These are phyloP conservation scores for Crassisporium funariophilum DNA, from an alignment of 768 basidiomycete species.

Conservation along the genomic window DNA sequence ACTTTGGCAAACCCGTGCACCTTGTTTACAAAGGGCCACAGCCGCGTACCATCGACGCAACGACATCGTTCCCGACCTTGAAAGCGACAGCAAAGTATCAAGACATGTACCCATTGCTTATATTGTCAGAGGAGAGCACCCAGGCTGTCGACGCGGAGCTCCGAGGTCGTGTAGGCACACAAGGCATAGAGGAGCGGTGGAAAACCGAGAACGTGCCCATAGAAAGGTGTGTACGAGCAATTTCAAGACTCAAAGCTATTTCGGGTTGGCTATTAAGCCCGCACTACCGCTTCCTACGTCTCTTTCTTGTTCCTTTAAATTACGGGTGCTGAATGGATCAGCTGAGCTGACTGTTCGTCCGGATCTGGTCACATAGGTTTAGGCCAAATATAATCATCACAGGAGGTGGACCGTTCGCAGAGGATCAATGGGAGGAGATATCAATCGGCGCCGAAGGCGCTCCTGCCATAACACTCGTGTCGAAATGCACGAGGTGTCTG, in stretches of 20 bases:
- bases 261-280: too few relatives aligned
- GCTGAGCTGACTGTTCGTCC: slow-evolving; percentile 2
- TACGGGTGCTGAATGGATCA: background rate
- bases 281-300: too few relatives aligned
- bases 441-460: slow-evolving; percentile 44
- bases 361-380: slow-evolving; percentile 49
- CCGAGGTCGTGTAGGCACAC: slow-evolving; percentile 46
- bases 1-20: slow-evolving; percentile 61
- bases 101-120: slow-evolving; percentile 70
- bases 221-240: slow-evolving; percentile 50
- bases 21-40: slow-evolving; percentile 68
- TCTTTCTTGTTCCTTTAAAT: too few relatives aligned
- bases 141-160: slow-evolving; percentile 50
- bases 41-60: slow-evolving; percentile 52
- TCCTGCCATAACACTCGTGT: slow-evolving; percentile 59
- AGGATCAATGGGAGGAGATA: slow-evolving; percentile 71
- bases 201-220: slow-evolving; percentile 48
- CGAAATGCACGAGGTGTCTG: slow-evolving; percentile 71
- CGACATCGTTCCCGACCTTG: slow-evolving; percentile 57
- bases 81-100: slow-evolving; percentile 60
- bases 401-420: slow-evolving; percentile 70
- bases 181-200: slow-evolving; percentile 57
- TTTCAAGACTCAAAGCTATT: too few relatives aligned
- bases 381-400: slow-evolving; percentile 74
- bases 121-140: slow-evolving; percentile 71